Evolutionary conservation across 2,329 filamentous ascomycete genomes (phyloP), one percentile per base, ranked within the genome.

Genomic region (Stachybotrys echinatus): DNA sequence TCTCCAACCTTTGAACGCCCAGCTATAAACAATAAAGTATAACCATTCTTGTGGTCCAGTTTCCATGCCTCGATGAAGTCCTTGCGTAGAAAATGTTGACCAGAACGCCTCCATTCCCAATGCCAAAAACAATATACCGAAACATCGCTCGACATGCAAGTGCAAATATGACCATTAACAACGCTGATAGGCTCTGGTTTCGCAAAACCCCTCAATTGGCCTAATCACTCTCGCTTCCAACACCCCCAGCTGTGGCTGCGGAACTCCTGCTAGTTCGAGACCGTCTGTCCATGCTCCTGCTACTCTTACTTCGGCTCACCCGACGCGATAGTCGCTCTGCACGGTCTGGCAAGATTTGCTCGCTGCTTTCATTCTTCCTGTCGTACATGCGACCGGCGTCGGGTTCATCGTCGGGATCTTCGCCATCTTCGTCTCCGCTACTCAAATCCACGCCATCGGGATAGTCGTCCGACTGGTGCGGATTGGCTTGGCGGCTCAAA

Each of bases 361-460:
- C 34, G 6, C 27, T 37, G 3, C 23, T 43, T 7, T 58, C 55
- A 18, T 45, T 50, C 3, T 55, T 56, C 18, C 54, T 49, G 8
- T 65, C 62, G 39, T 68, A 65, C 54, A 70, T 70, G 17, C 59
- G 53, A 10, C 60, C 50, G 6, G 58, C 55, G 2, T 55, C 58
- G 1, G 62, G 55, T 10, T 66, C 66, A 12, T 68, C 62, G 6
- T 71, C 68, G 2, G 65, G 66, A n/a, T 70, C 68, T 19, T 69
- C 68, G 3, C 67, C 67, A 23, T 71, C 67, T 47, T 74, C 69
- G 6, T 74, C 74, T 2, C 65, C 68, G 6, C 72, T 75, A 42
- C 60, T 68, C 23, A 72, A 56, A 17, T 71, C 69, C 5, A 66
- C 67, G 2, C 66, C 66, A 7, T 72, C 68, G 2, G 69, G 65